Evolutionary conservation across 805 yeast genomes (phyloP), one percentile per base, ranked within the genome.

Genomic region (Candida chauliodis): DNA sequence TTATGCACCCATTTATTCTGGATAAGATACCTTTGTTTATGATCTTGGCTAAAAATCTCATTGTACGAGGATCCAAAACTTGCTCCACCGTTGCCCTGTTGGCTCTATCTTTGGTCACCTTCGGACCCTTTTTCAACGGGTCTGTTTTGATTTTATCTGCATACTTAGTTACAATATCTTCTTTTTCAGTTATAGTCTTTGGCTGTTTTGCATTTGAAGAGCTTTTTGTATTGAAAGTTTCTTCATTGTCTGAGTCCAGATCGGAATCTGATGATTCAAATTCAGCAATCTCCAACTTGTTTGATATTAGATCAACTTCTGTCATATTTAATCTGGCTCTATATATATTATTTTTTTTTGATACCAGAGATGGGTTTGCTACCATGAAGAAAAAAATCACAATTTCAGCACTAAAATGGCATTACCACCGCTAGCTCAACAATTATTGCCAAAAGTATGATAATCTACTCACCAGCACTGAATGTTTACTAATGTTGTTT

Each of bases 1-100:
- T 81, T 34, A 93, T 72, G 58, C 98, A 93, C 9, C 99, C 99
- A 51, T 90, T 87, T 51, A 93, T 81, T 48, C 84, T 79, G 2
- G 93, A 79, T 23, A 93, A 78, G 5, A 86, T 75, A 3, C 96
- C 96, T 50, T 85, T 81, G 53, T 81, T 85, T 59, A 87, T 81
- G 58, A 93, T 71, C 44, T 86, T 87, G 37, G 81, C 79, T 38
- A 93, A 69, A 53, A 91, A 91, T 50, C 78, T 70, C 66, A 90
- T 71, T 0, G 99, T 93, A 45, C 98, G 74, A 4, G 98, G 98
- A 59, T 93, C 99, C 41, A 93, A 64, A 2, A 93, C 99, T 58
- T 90, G 96, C 53, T 93, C 98, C 11, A 89, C 95, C 0, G 99
- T 93, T 2, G 99, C 99, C 38, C 99, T 71, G 51, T 93, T 89